Percentiles rank a stretch among this genome's conserved stretches.
Conservation (phyloP, 768 basidiomycete genomes). For the Termitomyces sp. region DNA sequence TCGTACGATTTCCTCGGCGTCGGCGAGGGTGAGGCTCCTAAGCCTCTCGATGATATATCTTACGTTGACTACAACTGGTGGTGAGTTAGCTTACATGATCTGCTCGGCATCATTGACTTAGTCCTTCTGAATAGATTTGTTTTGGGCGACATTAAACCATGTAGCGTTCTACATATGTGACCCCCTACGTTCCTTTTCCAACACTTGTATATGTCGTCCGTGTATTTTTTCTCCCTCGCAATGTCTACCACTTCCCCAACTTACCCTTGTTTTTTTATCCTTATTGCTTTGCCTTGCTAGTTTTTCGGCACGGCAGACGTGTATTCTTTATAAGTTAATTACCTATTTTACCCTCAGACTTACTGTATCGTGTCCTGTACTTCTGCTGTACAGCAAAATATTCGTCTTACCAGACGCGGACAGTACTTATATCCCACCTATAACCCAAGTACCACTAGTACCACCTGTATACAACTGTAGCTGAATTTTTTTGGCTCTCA, state of each 20-base stretch:
- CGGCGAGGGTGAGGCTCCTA: conserved; percentile 7
- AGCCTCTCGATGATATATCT: conserved; percentile 3
- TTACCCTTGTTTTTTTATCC: neutral
- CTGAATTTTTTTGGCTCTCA: neutral
- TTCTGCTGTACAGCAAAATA: conserved; percentile 8
- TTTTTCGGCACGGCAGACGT: neutral
- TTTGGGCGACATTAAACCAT: neutral
- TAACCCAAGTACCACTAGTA: conserved; percentile 4
- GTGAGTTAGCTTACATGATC: neutral
- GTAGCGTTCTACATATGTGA: neutral
- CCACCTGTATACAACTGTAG: conserved; percentile 1
- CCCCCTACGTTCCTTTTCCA: neutral
- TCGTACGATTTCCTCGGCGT: conserved; percentile 14
- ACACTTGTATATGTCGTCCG: neutral
- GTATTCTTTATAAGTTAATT: conserved; percentile 1
- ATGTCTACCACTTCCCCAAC: neutral
- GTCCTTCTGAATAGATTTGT: neutral
- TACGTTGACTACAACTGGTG: conserved; percentile 12
- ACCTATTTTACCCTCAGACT: neutral
- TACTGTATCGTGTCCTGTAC: conserved; percentile 3
- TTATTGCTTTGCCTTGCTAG: conserved; percentile 4
- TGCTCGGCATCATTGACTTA: neutral
- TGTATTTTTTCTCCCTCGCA: neutral
- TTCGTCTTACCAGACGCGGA: neutral
- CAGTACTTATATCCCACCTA: conserved; percentile 7